phyloP scores from a whole-genome alignment of 257 asterid species.

The Solanum lycopersicoides region DNA sequence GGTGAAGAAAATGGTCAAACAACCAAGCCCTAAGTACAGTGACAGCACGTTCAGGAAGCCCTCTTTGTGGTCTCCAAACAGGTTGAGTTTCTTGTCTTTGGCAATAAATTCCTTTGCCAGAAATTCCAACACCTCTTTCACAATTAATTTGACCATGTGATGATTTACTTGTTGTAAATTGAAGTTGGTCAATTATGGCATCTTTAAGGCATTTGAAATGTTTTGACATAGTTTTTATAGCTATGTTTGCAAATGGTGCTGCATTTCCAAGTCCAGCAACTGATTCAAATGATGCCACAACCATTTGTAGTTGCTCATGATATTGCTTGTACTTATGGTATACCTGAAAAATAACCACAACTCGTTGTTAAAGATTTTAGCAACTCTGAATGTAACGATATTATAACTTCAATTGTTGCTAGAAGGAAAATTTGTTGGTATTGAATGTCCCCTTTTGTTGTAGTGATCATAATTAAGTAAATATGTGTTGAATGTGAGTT shows the following conservation, averaged over 20 bases:
- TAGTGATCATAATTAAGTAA: not conserved
- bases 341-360: slow-evolving; percentile 22
- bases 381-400: not conserved
- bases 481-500: not conserved
- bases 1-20: slow-evolving; percentile 91
- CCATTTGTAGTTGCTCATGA: slow-evolving; percentile 83
- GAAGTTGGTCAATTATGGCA: slow-evolving; percentile 74
- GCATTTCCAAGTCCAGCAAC: slow-evolving; percentile 85
- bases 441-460: not conserved
- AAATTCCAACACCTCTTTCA: slow-evolving; percentile 33
- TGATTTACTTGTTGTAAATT: slow-evolving; percentile 38
- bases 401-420: accelerated
- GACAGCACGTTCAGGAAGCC: slow-evolving; percentile 96
- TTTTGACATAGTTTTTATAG: slow-evolving; percentile 65
- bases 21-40: slow-evolving; percentile 88
- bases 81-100: slow-evolving; percentile 49
- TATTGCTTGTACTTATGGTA: slow-evolving; percentile 80
- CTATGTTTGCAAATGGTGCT: slow-evolving; percentile 74
- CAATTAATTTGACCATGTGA: slow-evolving; percentile 17
- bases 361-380: not conserved
- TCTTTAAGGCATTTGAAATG: slow-evolving; percentile 62
- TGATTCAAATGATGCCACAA: slow-evolving; percentile 74
- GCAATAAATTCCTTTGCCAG: slow-evolving; percentile 23
- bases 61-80: slow-evolving; percentile 96
- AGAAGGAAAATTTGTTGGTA: not conserved